Conservation (phyloP, 805 yeast species). For the Yamadazyma scolyti region DNA sequence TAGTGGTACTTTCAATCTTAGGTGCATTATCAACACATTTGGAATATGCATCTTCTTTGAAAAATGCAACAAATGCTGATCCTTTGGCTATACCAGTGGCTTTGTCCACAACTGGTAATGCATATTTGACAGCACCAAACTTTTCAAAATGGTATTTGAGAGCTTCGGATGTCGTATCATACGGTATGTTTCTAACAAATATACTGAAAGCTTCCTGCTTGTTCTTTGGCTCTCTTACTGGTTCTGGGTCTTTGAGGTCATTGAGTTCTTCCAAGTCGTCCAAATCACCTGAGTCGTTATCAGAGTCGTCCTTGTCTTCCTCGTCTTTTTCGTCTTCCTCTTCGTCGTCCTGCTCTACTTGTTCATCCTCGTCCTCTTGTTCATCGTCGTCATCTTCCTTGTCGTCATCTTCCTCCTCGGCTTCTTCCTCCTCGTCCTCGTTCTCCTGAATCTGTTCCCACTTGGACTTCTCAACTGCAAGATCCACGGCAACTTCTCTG, state of each 20-base stretch:
- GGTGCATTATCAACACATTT: constrained; percentile 81
- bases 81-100: constrained; percentile 87
- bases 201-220: constrained; percentile 68
- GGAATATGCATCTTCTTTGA: constrained; percentile 54
- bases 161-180: constrained; percentile 83
- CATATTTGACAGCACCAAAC: constrained; percentile 88
- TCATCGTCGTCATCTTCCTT: constrained; percentile 38
- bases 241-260: constrained; percentile 22
- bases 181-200: constrained; percentile 91
- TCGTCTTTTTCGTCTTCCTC: constrained; percentile 29
- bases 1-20: constrained; percentile 52
- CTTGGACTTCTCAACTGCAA: constrained; percentile 81
- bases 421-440: constrained; percentile 31
- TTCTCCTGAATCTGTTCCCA: constrained; percentile 61
- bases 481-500: constrained; percentile 90
- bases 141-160: constrained; percentile 72
- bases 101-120: constrained; percentile 87
- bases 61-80: constrained; percentile 91
- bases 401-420: constrained; percentile 36
- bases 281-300: constrained; percentile 21
- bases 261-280: constrained; percentile 17
- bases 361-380: constrained; percentile 32
- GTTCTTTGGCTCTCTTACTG: constrained; percentile 37
- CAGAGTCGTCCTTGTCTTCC: constrained; percentile 29
- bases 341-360: constrained; percentile 21